Percentiles rank a stretch among this genome's conserved stretches.
phyloP scores from a whole-genome alignment of 2,329 filamentous ascomycete species.

The Atkinsonella texensis region DNA sequence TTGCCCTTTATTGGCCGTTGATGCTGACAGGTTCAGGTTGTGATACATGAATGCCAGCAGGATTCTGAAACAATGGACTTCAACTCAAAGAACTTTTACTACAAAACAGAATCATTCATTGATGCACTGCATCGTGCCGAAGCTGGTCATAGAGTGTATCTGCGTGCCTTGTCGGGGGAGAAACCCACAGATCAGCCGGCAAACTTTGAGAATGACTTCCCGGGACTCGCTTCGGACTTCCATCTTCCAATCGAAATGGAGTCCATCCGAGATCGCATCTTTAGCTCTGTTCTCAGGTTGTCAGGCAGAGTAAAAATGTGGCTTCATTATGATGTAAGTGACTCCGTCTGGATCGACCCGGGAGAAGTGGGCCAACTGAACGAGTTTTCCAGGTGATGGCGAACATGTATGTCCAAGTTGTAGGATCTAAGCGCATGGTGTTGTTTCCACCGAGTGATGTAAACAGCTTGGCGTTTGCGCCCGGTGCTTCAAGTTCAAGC shows the following conservation, averaged over 20 bases:
- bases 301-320: slow-evolving; percentile 77
- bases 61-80: slow-evolving; percentile 61
- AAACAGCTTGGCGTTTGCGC: slow-evolving; percentile 53
- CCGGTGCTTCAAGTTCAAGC: slow-evolving; percentile 70
- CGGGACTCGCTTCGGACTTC: slow-evolving; percentile 58
- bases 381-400: slow-evolving; percentile 54
- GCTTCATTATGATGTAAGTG: slow-evolving; percentile 71
- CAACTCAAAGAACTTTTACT: slow-evolving; percentile 69
- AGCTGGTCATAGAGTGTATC: slow-evolving; percentile 53
- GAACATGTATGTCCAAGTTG: slow-evolving; percentile 72
- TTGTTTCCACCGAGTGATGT: slow-evolving; percentile 74
- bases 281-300: slow-evolving; percentile 70
- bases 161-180: slow-evolving; percentile 62
- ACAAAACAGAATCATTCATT: slow-evolving; percentile 55
- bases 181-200: slow-evolving; percentile 59
- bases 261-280: slow-evolving; percentile 47
- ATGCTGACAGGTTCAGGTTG: slow-evolving; percentile 37
- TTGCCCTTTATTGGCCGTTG: neutral
- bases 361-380: neutral
- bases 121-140: slow-evolving; percentile 51
- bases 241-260: slow-evolving; percentile 48
- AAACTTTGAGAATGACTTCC: slow-evolving; percentile 60
- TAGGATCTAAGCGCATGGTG: slow-evolving; percentile 59
- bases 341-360: neutral
- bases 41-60: slow-evolving; percentile 56